Evolutionary conservation across 495 filamentous ascomycete genomes (phyloP), one percentile per base, ranked within the genome.

Genomic region (Stereocaulon alpinum): DNA sequence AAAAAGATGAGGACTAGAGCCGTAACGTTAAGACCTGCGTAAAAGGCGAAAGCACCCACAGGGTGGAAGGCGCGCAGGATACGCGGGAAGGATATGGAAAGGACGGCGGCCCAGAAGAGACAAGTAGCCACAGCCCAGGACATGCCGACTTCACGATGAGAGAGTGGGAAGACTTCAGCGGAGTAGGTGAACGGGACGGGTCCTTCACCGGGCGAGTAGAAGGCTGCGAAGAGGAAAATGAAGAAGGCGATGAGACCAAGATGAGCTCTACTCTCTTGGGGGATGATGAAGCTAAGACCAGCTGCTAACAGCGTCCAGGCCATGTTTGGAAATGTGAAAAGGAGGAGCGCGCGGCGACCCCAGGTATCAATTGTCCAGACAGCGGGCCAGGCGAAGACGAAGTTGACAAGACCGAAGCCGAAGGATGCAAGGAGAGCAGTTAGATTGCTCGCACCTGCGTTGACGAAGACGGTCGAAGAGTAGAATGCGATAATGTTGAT

Each of bases 131-230:
- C 87, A 10, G 86, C 86, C 75, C 83, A 83, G 2, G 78, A 76
- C 87, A 91, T 91, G 29, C 87, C 87, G 41, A 87, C 75, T 70
- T 90, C 84, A 65, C 81, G 81, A 66, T 87, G 84, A 14, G 82
- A 86, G 22, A 91, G 75, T 4, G 88, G 88, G 64, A 91, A 91
- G 4, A 88, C 86, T 69, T 93, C 88, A 3, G 88, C 87, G 10
- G 84, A 88, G 66, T 88, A 87, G 3, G 83, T 83, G 67, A 82
- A 88, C 0, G 86, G 85, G 7, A 88, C 84, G 10, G 85, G 85
- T 1, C 84, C 86, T 71, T 84, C 83, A 9, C 85, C 84, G 1
- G 83, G 81, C 4, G 82, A 86, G 72, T 87, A 88, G 66, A 85
- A 86, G 3, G 77, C 80, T 14, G 77, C 78, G 62, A 86, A 87